Evolutionary conservation across 2,329 filamentous ascomycete species (phyloP), one percentile per base, ranked within the genome.

Genomic region (Trichoderma arundinaceum): DNA sequence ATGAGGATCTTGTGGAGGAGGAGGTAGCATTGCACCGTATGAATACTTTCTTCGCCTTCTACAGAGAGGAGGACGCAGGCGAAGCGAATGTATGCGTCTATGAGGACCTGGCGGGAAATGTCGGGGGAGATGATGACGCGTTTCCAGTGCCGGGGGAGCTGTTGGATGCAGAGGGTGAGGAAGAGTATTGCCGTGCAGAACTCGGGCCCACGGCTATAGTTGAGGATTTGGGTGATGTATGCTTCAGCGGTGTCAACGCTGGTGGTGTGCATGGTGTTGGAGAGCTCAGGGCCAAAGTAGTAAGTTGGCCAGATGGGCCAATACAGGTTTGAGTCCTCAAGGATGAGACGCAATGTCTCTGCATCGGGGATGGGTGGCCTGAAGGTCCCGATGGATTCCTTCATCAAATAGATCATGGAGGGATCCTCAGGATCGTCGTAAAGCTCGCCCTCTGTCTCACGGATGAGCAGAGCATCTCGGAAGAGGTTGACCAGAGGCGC

Each of bases 11-110:
- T 86, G 12, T 79, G 77, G 46, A 82, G 77, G 12, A 88, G 71
- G 56, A 82, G 74, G 48, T 84, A 77, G 57, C 81, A 83, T 71
- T 87, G 84, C 64, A 88, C 77, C 3, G 81, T 82, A 57, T 86
- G 81, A 0, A 86, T 69, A 1, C 79, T 84, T 9, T 80, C 80
- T 54, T 84, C 80, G 62, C 85, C 82, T 61, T 84, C 80, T 12
- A 77, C 76, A 12, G 82, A 72, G 15, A 87, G 79, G 68, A 83
- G 77, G 15, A 63, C 54, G 75, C 77, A 79, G 15, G 84, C 80
- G 17, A 77, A 74, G 28, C 78, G 76, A 46, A 84, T 74, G 68
- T 82, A 84, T 4, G 74, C 73, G 46, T 83, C 79, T 19, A 83
- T 74, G 51, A 82, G 76, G 32, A 79, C 75, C 15, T 79, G 52